Percentiles rank a stretch among this genome's conserved stretches.
phyloP scores from a whole-genome alignment of 2,329 filamentous ascomycete genomes.

The Claviceps paspali region DNA sequence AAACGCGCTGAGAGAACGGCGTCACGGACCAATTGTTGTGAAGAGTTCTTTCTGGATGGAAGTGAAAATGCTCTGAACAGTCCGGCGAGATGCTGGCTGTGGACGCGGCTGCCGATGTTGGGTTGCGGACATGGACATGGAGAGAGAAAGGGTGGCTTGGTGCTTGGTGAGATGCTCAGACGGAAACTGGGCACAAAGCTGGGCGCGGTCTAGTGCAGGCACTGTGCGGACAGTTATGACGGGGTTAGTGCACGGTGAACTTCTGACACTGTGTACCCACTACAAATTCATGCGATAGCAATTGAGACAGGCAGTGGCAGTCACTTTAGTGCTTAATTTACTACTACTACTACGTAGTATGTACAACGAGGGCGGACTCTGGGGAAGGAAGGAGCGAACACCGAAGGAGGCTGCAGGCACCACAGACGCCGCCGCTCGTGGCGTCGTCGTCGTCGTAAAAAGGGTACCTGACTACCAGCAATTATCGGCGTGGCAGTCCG shows the following conservation, averaged over 20 bases:
- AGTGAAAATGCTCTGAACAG: background rate
- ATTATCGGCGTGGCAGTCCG: background rate
- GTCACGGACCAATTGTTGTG: background rate
- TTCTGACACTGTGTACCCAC: too few relatives aligned
- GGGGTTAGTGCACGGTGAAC: too few relatives aligned
- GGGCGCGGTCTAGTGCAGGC: slow-evolving; percentile 1
- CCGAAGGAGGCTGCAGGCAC: too few relatives aligned
- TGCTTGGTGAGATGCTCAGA: background rate
- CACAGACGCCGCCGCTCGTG: too few relatives aligned
- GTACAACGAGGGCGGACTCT: too few relatives aligned
- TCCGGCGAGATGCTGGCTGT: background rate
- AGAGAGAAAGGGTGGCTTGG: background rate
- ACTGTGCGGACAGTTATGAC: background rate
- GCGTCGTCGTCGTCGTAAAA: too few relatives aligned
- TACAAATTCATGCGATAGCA: too few relatives aligned
- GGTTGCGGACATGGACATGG: background rate
- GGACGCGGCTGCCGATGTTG: background rate
- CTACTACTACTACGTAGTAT: too few relatives aligned
- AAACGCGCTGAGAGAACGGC: background rate
- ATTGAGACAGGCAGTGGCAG: too few relatives aligned
- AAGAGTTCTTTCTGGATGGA: background rate
- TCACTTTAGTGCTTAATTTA: too few relatives aligned
- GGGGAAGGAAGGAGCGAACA: too few relatives aligned
- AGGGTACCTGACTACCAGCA: background rate
- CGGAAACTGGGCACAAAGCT: slow-evolving; percentile 1